Evolutionary conservation across 805 yeast genomes (phyloP).

Genomic region (Schwanniomyces polymorphus): DNA sequence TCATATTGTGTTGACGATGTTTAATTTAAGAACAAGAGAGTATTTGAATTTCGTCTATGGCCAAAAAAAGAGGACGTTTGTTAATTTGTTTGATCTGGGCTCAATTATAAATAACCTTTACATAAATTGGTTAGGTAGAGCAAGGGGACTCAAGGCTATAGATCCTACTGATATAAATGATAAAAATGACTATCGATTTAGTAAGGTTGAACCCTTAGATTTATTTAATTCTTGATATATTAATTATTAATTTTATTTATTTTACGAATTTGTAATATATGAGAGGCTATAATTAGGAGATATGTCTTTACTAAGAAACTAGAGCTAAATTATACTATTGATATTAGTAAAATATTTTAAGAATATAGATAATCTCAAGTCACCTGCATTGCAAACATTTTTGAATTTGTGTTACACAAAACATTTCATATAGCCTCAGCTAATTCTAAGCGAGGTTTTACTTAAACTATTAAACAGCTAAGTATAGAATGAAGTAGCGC

Average conservation of each 20-base stretch:
- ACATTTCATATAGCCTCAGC: background rate
- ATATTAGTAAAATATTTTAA: too few relatives aligned
- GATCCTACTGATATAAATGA: constrained; percentile 15
- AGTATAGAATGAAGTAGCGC: background rate
- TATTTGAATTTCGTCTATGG: constrained; percentile 50
- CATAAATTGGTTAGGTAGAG: constrained; percentile 37
- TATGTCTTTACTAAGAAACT: too few relatives aligned
- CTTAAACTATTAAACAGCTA: background rate
- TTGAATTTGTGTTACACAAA: too few relatives aligned
- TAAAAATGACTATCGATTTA: constrained; percentile 25
- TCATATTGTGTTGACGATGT: constrained; percentile 55
- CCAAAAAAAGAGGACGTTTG: constrained; percentile 25
- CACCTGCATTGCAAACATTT: too few relatives aligned
- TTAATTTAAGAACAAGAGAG: constrained; percentile 73
- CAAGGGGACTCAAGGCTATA: constrained; percentile 22
- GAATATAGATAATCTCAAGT: too few relatives aligned
- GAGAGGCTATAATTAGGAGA: too few relatives aligned
- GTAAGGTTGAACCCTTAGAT: constrained; percentile 20
- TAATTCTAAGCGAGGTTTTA: too few relatives aligned
- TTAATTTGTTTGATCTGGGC: constrained; percentile 29
- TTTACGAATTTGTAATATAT: too few relatives aligned
- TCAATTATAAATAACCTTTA: constrained; percentile 26
- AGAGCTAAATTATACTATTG: too few relatives aligned
- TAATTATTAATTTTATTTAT: too few relatives aligned
- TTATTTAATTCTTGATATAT: background rate